Conservation (phyloP, 768 basidiomycete genomes). For the Podaxis sp. region DNA sequence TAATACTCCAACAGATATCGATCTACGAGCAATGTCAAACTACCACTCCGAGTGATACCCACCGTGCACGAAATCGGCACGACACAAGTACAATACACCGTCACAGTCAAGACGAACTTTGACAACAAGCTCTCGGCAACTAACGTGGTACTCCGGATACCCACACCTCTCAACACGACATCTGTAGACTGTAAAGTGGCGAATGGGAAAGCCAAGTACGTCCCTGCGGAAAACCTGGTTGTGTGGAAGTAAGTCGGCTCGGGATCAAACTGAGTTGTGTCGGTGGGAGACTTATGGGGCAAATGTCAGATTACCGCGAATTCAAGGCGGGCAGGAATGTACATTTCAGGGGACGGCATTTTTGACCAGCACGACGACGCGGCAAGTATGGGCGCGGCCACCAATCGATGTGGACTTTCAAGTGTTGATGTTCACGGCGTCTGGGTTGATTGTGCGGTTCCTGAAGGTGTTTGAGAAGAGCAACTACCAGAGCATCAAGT, state of each 20-base stretch:
- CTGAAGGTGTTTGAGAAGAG: conserved; percentile 97
- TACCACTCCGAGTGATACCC: conserved; percentile 86
- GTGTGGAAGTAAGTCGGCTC: conserved; percentile 87
- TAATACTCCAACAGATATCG: conserved; percentile 67
- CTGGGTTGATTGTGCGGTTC: conserved; percentile 94
- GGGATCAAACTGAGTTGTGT: not conserved
- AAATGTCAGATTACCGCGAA: conserved; percentile 72
- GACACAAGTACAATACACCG: conserved; percentile 84
- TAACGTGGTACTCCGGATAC: conserved; percentile 89
- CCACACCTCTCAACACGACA: conserved; percentile 94
- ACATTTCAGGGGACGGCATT: conserved; percentile 82
- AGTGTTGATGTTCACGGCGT: conserved; percentile 98
- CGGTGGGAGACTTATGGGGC: not conserved
- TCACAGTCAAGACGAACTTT: conserved; percentile 88
- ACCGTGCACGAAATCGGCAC: conserved; percentile 94
- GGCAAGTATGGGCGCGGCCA: conserved; percentile 97
- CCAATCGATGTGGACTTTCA: conserved; percentile 99
- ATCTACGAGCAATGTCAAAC: conserved; percentile 92
- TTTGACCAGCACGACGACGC: conserved; percentile 84
- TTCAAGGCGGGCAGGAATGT: conserved; percentile 92
- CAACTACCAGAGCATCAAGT: conserved; percentile 92
- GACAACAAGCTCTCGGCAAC: conserved; percentile 91
- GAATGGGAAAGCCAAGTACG: conserved; percentile 95
- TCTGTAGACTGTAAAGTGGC: conserved; percentile 89
- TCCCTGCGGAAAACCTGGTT: conserved; percentile 92